Base-by-base conservation (phyloP, 2,329 filamentous ascomycete genomes). In the Aureobasidium sp. region DNA sequence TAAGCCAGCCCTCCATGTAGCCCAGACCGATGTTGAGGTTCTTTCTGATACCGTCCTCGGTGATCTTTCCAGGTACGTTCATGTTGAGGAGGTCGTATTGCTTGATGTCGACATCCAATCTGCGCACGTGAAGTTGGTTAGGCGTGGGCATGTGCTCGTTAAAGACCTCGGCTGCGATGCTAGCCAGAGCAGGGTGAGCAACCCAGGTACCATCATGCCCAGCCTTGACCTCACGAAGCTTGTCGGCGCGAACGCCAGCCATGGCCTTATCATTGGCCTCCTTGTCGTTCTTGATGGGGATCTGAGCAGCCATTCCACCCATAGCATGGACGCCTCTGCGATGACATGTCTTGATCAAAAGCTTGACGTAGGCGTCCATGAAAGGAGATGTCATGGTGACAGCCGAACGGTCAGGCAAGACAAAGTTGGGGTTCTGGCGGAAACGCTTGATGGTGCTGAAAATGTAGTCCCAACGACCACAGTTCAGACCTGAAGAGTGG, bases 391-490 rank as follows among this genome's bases (percentile, higher is more conserved):
- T 97, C 93, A 98, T 97, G 62, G 93, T 98, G 53, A 98, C 89
- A 57, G 82, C 79, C 53, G 85, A 85, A 57, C 93, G 88, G 71
- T 98, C 91, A 24, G 93, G 93, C 17, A 98, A 84, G 54, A 97
- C 83, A 68, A 97, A 97, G 74, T 85, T 84, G 64, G 87, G 78
- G 77, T 96, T 93, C 66, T 95, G 83, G 68, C 93, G 88, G 86
- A 97, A 95, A 73, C 95, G 95, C 81, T 98, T 98, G 79, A 98
- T 97, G 67, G 91, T 89, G 70, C 86, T 93, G 80, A 98, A 98
- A 75, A 98, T 97, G 79, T 98, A 98, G 70, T 98, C 93, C 93
- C 93, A 98, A 62, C 93, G 86, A 60, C 93, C 93, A 73, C 93
- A 97, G 83, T 98, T 98, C 66, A 98, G 82, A 42, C 93, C 93